phyloP scores from a whole-genome alignment of 2,329 filamentous ascomycete species.

The Epichloe sylvatica region DNA sequence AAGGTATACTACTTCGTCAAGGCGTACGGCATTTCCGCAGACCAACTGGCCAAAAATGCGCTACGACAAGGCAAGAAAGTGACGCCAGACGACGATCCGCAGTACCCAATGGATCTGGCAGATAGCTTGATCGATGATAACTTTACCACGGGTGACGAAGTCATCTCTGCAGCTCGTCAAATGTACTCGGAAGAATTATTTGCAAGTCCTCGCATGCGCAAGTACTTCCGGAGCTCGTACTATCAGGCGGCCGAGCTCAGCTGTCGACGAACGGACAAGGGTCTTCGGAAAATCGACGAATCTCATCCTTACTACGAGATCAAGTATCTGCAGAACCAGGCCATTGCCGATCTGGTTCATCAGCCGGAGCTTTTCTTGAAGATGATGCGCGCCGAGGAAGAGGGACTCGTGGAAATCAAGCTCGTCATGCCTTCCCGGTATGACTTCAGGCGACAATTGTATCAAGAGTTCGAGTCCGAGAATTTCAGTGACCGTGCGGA shows the following conservation, averaged over 20 bases:
- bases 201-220: conserved; percentile 76
- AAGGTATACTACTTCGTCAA: conserved; percentile 71
- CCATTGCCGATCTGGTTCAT: conserved; percentile 64
- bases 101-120: conserved; percentile 73
- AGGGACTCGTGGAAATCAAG: conserved; percentile 77
- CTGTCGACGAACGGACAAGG: conserved; percentile 86
- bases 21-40: conserved; percentile 79
- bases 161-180: conserved; percentile 65
- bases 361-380: conserved; percentile 84
- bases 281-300: conserved; percentile 83
- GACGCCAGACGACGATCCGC: conserved; percentile 70
- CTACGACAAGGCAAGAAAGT: conserved; percentile 64
- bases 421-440: conserved; percentile 64
- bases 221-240: conserved; percentile 68
- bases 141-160: conserved; percentile 61
- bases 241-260: conserved; percentile 76
- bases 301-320: conserved; percentile 95
- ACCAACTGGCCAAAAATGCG: conserved; percentile 77
- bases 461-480: conserved; percentile 79
- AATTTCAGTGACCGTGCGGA: conserved; percentile 92
- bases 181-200: conserved; percentile 88
- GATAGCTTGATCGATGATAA: conserved; percentile 61
- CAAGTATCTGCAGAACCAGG: conserved; percentile 88
- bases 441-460: conserved; percentile 62
- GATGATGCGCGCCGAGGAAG: conserved; percentile 94